phyloP scores from a whole-genome alignment of 1,139 yeast genomes.

The Saccharomyces pastorianus region DNA sequence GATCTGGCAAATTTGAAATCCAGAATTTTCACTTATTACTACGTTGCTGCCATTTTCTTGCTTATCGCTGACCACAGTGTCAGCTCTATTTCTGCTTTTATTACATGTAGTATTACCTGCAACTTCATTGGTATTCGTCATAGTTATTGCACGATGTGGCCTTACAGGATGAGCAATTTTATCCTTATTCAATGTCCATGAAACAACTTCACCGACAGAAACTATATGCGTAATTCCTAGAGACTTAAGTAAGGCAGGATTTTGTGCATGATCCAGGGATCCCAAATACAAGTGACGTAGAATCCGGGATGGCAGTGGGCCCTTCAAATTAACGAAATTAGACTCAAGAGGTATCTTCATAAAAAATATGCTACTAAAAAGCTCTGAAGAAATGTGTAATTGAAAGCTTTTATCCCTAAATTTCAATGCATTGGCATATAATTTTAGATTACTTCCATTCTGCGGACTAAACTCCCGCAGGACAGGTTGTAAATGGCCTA shows the following conservation, averaged over 20 bases:
- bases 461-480: conserved; percentile 33
- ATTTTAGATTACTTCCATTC: conserved; percentile 8
- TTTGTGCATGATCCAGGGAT: conserved; percentile 72
- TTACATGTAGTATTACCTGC: neutral
- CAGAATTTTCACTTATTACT: conserved; percentile 26
- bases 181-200: conserved; percentile 39
- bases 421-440: neutral
- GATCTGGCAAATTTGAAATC: conserved; percentile 34
- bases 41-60: conserved; percentile 3
- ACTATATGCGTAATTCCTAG: conserved; percentile 70
- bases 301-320: conserved; percentile 45
- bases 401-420: conserved; percentile 6
- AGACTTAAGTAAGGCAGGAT: conserved; percentile 51
- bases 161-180: conserved; percentile 11
- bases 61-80: neutral
- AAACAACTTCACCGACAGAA: conserved; percentile 79
- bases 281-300: conserved; percentile 83
- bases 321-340: conserved; percentile 29
- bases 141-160: neutral
- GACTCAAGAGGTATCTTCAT: conserved; percentile 21
- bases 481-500: conserved; percentile 56
- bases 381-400: conserved; percentile 26
- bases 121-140: neutral
- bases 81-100: conserved; percentile 10
- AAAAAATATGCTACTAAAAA: conserved; percentile 31